Base-by-base conservation (phyloP, 768 basidiomycete species). In the Lyophyllum shimeji region DNA sequence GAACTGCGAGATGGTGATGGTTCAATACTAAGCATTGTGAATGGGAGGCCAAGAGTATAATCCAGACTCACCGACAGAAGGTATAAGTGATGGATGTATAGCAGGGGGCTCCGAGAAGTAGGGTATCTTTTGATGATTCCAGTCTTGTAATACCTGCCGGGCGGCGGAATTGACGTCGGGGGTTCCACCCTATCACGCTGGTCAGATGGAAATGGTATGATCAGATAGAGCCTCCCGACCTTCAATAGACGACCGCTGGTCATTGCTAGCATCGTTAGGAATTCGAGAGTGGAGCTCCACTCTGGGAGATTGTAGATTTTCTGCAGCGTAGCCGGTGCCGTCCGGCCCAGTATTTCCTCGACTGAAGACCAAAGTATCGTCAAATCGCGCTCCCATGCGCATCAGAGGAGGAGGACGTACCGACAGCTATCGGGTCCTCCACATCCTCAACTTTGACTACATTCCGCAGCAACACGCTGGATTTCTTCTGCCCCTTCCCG, bases 61-160 rank as follows among this genome's bases (percentile, higher is more conserved):
- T 9, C 8, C 29, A 13, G 11, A 63, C 61, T 50, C 67, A 71
- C 80, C 68, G 6, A 73, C 75, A 9, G 78, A 78, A 5, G 90
- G 88, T 54, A 93, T 77, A 29, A 83, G 78, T 0, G 91, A 92
- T 0, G 92, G 87, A 67, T 95, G 93, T 1, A 91, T 68, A 7
- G 76, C 65, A 0, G 96, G 95, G 8, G 95, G 93, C 1, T 75
- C 68, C 3, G 93, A 91, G 73, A 80, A 91, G 73, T 92, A 98
- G 0, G 92, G 89, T 11, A 98, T 96, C 66, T 93, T 96, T 69
- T 97, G 94, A 55, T 92, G 85, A 64, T 98, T 98, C 95, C 96
- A 99, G 67, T 99, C 95, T 47, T 77, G 82, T 1, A 98, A 71
- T 21, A 98, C 81, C 13, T 88, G 84, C 29, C 92, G 86, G 0